Conservation (phyloP, 2,329 filamentous ascomycete genomes). For the Drechslerella dactyloides region DNA sequence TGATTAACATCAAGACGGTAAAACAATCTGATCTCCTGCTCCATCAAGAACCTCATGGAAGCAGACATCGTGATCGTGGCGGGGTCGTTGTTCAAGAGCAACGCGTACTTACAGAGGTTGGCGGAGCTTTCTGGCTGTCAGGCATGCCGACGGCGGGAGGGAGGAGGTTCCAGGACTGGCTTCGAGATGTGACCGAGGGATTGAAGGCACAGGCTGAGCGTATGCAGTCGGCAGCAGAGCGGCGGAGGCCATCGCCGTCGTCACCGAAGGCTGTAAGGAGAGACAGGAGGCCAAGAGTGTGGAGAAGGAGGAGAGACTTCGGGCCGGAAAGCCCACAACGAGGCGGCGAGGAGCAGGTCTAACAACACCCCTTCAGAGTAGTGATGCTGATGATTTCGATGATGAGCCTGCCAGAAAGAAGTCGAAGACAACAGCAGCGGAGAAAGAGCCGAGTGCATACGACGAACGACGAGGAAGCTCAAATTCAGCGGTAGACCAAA, state of each 20-base stretch:
- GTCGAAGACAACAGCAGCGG: slow-evolving; percentile 5
- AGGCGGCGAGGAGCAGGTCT: too few species aligned
- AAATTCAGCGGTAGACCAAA: slow-evolving; percentile 48
- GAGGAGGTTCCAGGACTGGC: slow-evolving; percentile 65
- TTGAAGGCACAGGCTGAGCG: slow-evolving; percentile 60
- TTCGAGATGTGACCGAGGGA: slow-evolving; percentile 59
- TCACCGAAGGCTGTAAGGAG: slow-evolving; percentile 17
- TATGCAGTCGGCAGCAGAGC: slow-evolving; percentile 52
- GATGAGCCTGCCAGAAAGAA: slow-evolving; percentile 48
- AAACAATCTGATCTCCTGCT: slow-evolving; percentile 59
- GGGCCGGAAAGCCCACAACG: slow-evolving; percentile 21
- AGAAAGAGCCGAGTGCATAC: slow-evolving; percentile 24
- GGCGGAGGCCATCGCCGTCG: slow-evolving; percentile 5
- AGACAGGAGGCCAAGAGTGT: slow-evolving; percentile 15
- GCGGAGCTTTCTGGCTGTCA: slow-evolving; percentile 62
- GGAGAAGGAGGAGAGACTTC: not conserved
- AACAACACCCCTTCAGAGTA: slow-evolving; percentile 27
- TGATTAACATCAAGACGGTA: slow-evolving; percentile 60
- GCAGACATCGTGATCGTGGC: slow-evolving; percentile 66
- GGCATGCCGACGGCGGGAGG: slow-evolving; percentile 58
- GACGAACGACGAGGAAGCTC: slow-evolving; percentile 53
- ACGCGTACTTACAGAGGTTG: slow-evolving; percentile 62
- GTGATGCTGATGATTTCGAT: slow-evolving; percentile 38
- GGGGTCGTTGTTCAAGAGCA: slow-evolving; percentile 62
- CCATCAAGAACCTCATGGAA: slow-evolving; percentile 60